Evolutionary conservation across 371 early-diverging fungal species (phyloP).

Genomic region (Rhizopus delemar): DNA sequence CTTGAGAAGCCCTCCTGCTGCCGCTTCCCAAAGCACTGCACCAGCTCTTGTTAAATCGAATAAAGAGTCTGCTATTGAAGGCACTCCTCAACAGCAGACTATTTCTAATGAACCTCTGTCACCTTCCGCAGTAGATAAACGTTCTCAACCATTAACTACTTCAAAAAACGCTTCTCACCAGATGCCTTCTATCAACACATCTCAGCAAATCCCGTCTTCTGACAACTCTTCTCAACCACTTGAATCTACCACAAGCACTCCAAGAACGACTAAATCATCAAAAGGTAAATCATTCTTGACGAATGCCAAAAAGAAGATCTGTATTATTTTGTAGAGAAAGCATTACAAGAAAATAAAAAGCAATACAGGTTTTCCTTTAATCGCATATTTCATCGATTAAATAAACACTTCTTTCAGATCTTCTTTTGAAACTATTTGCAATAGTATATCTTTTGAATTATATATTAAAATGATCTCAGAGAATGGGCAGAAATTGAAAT

Average conservation of each 20-base stretch:
- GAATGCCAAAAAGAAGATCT: background rate
- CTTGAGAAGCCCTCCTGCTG: background rate
- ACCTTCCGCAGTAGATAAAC: background rate
- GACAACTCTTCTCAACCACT: conserved; percentile 1
- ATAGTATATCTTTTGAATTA: too few relatives aligned
- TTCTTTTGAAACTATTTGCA: background rate
- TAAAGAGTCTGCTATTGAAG: background rate
- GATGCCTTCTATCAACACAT: background rate
- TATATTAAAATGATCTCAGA: too few relatives aligned
- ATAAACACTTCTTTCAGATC: background rate
- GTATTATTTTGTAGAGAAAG: conserved; percentile 5
- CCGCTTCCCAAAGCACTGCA: conserved; percentile 7
- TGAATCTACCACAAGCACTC: background rate
- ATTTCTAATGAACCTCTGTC: background rate
- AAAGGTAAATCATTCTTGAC: background rate
- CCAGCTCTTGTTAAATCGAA: conserved; percentile 6
- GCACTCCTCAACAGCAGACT: too few relatives aligned
- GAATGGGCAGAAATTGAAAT: too few relatives aligned
- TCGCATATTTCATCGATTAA: too few relatives aligned
- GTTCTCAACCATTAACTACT: background rate
- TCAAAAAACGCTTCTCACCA: conserved; percentile 7
- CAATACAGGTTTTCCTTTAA: background rate
- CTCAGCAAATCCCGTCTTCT: background rate
- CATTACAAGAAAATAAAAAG: background rate
- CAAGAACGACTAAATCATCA: background rate